These are phyloP conservation scores for Phytophthora multivora DNA, from an alignment of 352 stramenopile genomes.

Conservation along the genomic window DNA sequence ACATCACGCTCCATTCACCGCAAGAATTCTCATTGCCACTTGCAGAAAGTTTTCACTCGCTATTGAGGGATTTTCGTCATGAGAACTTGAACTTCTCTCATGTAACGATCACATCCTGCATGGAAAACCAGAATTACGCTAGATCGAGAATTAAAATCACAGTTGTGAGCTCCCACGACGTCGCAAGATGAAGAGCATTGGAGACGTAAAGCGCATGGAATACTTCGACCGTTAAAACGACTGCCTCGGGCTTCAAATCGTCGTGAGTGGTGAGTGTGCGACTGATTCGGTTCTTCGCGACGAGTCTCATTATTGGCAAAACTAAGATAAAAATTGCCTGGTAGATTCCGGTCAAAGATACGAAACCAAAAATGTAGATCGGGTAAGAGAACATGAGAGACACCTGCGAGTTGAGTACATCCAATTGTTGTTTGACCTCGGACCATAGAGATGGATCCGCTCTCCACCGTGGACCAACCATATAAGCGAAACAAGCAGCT, in stretches of 20 bases:
- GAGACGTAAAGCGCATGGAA: conserved; percentile 7
- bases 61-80: not conserved
- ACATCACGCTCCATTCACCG: not conserved
- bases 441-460: conserved; percentile 5
- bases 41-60: conserved; percentile 2
- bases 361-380: conserved; percentile 11
- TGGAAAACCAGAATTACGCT: not conserved
- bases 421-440: conserved; percentile 12
- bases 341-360: conserved; percentile 3
- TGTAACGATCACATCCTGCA: not conserved
- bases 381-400: conserved; percentile 18
- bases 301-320: conserved; percentile 3
- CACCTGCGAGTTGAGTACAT: conserved; percentile 6
- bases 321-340: conserved; percentile 9
- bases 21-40: conserved; percentile 10
- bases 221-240: conserved; percentile 6
- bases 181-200: not conserved
- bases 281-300: conserved; percentile 6
- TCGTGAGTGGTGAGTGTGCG: conserved; percentile 4
- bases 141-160: not conserved
- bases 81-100: not conserved
- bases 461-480: conserved; percentile 1
- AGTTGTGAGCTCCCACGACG: not conserved
- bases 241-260: conserved; percentile 8
- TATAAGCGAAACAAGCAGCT: conserved; percentile 9